Evolutionary conservation across 1,284 basidiomycete genomes (phyloP).

Genomic region (Irpex lacteus): DNA sequence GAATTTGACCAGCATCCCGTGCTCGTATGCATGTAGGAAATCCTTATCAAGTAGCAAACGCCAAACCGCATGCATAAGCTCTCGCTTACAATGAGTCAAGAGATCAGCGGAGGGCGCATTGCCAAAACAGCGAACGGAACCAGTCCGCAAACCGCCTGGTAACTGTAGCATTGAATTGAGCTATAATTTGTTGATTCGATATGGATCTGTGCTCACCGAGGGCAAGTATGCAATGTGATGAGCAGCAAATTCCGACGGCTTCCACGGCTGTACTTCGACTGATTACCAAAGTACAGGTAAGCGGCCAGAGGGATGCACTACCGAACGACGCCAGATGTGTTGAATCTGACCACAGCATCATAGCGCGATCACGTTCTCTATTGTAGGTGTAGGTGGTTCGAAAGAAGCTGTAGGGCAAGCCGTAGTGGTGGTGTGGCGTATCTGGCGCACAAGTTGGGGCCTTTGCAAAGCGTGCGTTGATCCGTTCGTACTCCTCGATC

Average conservation of each 20-base stretch:
- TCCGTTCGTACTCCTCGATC: slow-evolving; percentile 13
- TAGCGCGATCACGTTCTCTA: slow-evolving; percentile 11
- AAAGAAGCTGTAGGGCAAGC: background rate
- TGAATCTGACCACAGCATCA: slow-evolving; percentile 21
- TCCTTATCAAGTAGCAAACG: slow-evolving; percentile 19
- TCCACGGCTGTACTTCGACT: slow-evolving; percentile 25
- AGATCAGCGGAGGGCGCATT: slow-evolving; percentile 16
- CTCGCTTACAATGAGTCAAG: slow-evolving; percentile 17
- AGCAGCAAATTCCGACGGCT: slow-evolving; percentile 3
- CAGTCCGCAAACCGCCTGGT: slow-evolving; percentile 29
- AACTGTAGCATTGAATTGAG: slow-evolving; percentile 11
- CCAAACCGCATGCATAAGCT: slow-evolving; percentile 26
- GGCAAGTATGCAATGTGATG: slow-evolving; percentile 31
- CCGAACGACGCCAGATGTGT: slow-evolving; percentile 22
- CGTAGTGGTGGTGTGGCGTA: background rate
- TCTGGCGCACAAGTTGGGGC: background rate
- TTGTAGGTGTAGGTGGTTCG: background rate
- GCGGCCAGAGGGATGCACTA: slow-evolving; percentile 13
- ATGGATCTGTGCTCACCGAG: slow-evolving; percentile 18
- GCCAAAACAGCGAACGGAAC: slow-evolving; percentile 13
- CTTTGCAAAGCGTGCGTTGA: background rate
- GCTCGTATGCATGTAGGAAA: slow-evolving; percentile 22
- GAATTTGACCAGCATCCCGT: slow-evolving; percentile 25
- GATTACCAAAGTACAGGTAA: slow-evolving; percentile 18
- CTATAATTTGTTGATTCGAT: background rate